Evolutionary conservation across 225 moss, liverwort and hornwort species (phyloP), one percentile per base, ranked within the genome.

Genomic region (Anthoceros angustus): DNA sequence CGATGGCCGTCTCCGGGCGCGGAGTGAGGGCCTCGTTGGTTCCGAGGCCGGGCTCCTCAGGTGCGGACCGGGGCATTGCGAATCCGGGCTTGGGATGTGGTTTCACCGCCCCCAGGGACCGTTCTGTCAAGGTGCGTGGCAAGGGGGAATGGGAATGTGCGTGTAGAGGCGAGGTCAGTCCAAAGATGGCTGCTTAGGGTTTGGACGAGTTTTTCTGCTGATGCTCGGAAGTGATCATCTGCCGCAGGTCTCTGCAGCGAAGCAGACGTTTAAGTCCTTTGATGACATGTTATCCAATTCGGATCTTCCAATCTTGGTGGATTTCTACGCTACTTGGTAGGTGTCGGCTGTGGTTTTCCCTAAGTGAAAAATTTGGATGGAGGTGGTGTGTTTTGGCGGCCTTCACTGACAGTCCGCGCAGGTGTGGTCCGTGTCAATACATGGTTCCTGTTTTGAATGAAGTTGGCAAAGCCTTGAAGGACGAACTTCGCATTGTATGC

Each of bases 371-470:
- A 4, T 43, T 40, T 6, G 42, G n/a, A 41, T 66, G 15, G 21
- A 24, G 15, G 25, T 63, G 25, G 32, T 2, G 15, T 21, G 4
- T 38, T 21, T 12, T 24, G 10, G 11, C 62, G 5, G 23, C 39
- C 12, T 6, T 10, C 25, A 64, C 16, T 64, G 23, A 25, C 64
- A 5, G 40, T 21, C 21, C 25, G 69, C 70, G 77, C 70, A 98
- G 92, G 98, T 98, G 98, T 70, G 98, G 98, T 62, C 98, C 98
- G 43, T 98, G 98, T 70, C 98, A 98, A 63, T 73, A 85, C 66
- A 98, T 98, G 98, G 87, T 84, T 73, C 87, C 98, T n/a, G 75
- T 98, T 80, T 66, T 92, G 43, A 79, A 75, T 20, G 82, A 92
- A 40, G 98, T 92, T 69, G 83, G 80, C 68, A 41, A 45, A 14